These are phyloP conservation scores for Passiflora organensis DNA, from an alignment of 345 rosid species.

Conservation along the genomic window DNA sequence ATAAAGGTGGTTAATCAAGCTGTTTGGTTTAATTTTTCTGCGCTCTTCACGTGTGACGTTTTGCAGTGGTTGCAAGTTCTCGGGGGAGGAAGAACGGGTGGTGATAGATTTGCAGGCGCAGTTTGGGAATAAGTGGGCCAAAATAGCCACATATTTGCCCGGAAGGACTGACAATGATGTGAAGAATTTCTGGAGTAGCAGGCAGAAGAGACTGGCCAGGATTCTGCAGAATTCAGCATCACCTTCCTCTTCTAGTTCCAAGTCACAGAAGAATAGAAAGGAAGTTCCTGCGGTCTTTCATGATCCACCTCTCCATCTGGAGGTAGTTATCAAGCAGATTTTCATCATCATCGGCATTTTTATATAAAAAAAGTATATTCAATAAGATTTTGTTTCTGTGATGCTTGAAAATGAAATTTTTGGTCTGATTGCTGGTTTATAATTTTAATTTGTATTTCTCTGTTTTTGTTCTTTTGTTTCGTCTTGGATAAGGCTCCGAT, in stretches of 20 bases:
- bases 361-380: too few relatives aligned
- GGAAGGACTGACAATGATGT: conserved; percentile 95
- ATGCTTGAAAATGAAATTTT: too few relatives aligned
- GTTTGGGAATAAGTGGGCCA: conserved; percentile 94
- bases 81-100: conserved; percentile 76
- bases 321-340: conserved; percentile 24
- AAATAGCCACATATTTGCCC: conserved; percentile 71
- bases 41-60: not conserved
- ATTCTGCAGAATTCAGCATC: conserved; percentile 46
- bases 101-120: conserved; percentile 84
- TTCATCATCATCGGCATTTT: not conserved
- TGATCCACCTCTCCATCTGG: conserved; percentile 9
- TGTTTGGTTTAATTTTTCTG: not conserved
- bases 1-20: too few relatives aligned
- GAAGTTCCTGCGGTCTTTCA: conserved; percentile 15
- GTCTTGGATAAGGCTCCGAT: conserved; percentile 23
- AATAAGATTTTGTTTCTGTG: too few relatives aligned
- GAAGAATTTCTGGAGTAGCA: conserved; percentile 94
- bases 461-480: not conserved
- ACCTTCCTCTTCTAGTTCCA: conserved; percentile 33
- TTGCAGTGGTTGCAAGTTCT: conserved; percentile 80
- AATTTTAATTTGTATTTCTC: not conserved
- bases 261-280: conserved; percentile 22
- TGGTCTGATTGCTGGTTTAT: too few relatives aligned
- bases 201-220: conserved; percentile 80